Base-by-base conservation (phyloP, 495 filamentous ascomycete species). In the Amorphotheca resinae region DNA sequence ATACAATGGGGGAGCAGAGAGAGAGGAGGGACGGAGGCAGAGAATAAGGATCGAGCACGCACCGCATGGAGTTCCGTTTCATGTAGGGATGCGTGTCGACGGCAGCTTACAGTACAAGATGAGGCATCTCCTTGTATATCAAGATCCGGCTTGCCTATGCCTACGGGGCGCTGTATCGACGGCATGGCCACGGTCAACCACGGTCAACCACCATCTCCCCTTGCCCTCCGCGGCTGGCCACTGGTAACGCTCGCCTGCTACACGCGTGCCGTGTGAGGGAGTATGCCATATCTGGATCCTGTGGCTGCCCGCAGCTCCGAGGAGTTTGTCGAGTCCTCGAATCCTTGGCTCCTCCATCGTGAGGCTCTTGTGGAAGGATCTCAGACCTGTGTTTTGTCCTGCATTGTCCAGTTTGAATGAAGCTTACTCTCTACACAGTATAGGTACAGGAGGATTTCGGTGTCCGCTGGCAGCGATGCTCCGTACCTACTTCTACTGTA, bases 281-380 rank as follows among this genome's bases (percentile, higher is more conserved):
- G 17, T 15, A 7, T 45, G 32, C 35, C 8, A 35, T 38, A 45
- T 45, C 42, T 25, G 15, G 15, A 28, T 45, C 34, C 35, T 38
- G 42, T 45, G 31, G 17, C 41, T 21, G 14, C 23, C 12, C 9
- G 30, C 18, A 26, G 20, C 6, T 31, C 30, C 42, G 34, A 15
- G 42, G 33, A 31, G 31, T 12, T 16, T 45, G 42, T 17, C 42
- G 42, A 45, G 33, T 31, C 32, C 17, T 38, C 42, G 42, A 38
- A 35, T 22, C 40, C 16, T 9, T 5, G 9, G 5, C 14, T 18
- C n/a, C n/a, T n/a, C n/a, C n/a, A n/a, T n/a, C n/a, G n/a, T 22
- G 41, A 20, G 25, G 28, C 14, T 32, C 16, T 2, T 14, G 16
- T 5, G 4, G 12, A 33, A 14, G 3, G 4, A 14, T 33, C 31